Conservation (phyloP, 352 stramenopile species). For the Phytopythium aichiense region DNA sequence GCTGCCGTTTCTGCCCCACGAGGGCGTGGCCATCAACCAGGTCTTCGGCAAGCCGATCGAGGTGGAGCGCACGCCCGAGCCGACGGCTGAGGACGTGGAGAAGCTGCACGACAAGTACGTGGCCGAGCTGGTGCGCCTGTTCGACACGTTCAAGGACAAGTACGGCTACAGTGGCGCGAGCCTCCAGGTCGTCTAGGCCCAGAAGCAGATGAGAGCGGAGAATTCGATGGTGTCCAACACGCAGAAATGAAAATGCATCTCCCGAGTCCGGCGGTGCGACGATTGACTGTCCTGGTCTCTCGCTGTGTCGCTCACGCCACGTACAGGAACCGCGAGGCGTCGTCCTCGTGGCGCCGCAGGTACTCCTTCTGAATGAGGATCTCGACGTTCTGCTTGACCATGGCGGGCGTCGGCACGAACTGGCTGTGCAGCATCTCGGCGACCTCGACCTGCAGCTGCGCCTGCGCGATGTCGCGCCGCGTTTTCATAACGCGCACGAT, state of each 20-base stretch:
- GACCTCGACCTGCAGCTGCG: constrained; percentile 61
- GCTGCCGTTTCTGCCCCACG: constrained; percentile 51
- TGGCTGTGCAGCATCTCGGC: constrained; percentile 68
- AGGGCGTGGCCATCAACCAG: constrained; percentile 56
- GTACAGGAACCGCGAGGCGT: constrained; percentile 60
- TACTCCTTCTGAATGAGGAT: constrained; percentile 87
- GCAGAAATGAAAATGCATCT: constrained; percentile 2
- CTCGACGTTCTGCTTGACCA: constrained; percentile 77
- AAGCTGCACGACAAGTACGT: constrained; percentile 65
- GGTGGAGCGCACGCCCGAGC: constrained; percentile 54
- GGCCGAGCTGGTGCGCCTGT: constrained; percentile 66
- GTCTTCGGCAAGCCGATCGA: constrained; percentile 72
- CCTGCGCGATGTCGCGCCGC: constrained; percentile 63
- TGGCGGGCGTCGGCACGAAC: constrained; percentile 56
- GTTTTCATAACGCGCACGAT: constrained; percentile 85
- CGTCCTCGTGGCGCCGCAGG: constrained; percentile 56
- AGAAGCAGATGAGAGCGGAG: background rate
- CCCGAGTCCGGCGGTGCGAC: background rate
- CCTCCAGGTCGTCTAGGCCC: constrained; percentile 50
- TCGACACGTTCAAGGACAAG: constrained; percentile 81
- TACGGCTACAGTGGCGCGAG: constrained; percentile 57
- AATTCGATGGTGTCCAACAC: background rate
- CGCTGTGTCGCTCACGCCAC: constrained; percentile 39
- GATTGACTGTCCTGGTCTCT: background rate
- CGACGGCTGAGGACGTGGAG: constrained; percentile 60